phyloP scores from a whole-genome alignment of 306 rosid genomes.

The Trifolium pratense region DNA sequence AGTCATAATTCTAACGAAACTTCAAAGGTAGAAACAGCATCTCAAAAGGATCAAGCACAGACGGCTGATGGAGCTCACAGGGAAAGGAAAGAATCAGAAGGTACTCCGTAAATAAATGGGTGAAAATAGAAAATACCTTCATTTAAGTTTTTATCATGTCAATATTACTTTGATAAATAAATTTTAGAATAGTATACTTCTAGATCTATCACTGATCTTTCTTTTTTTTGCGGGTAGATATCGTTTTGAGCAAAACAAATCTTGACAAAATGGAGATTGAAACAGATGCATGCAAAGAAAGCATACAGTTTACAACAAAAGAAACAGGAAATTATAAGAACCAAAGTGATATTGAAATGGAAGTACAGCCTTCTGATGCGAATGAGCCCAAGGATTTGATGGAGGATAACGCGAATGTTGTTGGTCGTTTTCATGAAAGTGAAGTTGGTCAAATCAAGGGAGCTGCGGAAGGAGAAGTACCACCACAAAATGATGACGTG shows the following conservation, averaged over 20 bases:
- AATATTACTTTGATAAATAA: conserved; percentile 33
- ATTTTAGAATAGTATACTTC: conserved; percentile 11
- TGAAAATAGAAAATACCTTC: conserved; percentile 35
- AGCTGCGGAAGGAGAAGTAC: conserved; percentile 47
- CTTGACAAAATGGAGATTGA: conserved; percentile 45
- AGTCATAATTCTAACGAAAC: conserved; percentile 38
- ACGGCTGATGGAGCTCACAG: conserved; percentile 25
- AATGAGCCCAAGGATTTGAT: conserved; percentile 40
- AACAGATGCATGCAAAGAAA: conserved; percentile 47
- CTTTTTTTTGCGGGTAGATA: conserved; percentile 33
- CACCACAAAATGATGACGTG: conserved; percentile 43
- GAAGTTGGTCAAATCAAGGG: conserved; percentile 38
- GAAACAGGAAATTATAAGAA: conserved; percentile 37
- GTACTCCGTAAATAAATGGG: conserved; percentile 36
- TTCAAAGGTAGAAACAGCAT: conserved; percentile 41
- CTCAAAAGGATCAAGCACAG: conserved; percentile 39
- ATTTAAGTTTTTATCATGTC: conserved; percentile 34
- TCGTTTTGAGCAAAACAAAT: conserved; percentile 33
- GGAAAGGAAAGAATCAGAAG: conserved; percentile 36
- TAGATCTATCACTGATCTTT: conserved; percentile 36
- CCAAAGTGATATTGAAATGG: conserved; percentile 25
- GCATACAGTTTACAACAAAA: conserved; percentile 35
- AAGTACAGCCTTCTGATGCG: conserved; percentile 37
- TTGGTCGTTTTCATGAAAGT: conserved; percentile 36
- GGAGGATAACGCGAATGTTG: conserved; percentile 40